These are phyloP conservation scores for Sphagnurus paluster DNA, from an alignment of 1,284 basidiomycete species.

Conservation along the genomic window DNA sequence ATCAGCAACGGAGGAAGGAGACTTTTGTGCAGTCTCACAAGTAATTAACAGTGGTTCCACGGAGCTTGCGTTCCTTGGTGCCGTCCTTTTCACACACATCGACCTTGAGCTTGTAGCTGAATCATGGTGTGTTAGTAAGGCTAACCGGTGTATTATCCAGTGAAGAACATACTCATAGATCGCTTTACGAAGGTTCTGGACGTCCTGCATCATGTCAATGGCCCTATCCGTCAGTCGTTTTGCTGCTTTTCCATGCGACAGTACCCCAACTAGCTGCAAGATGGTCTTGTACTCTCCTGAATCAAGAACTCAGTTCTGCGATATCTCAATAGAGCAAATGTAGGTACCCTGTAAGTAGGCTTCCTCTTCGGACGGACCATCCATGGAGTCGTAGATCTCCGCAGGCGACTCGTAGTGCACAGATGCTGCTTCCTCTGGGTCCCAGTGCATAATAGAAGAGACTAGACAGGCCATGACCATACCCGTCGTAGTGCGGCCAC, in stretches of 20 bases:
- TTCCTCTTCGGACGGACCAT: slow-evolving; percentile 81
- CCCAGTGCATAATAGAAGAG: slow-evolving; percentile 72
- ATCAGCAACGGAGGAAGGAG: slow-evolving; percentile 7
- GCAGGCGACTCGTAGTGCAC: slow-evolving; percentile 35
- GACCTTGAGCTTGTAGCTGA: slow-evolving; percentile 87
- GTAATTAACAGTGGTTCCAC: slow-evolving; percentile 82
- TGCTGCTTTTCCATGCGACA: slow-evolving; percentile 89
- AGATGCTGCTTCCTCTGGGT: slow-evolving; percentile 39
- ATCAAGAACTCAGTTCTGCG: slow-evolving; percentile 2
- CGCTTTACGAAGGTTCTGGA: slow-evolving; percentile 91
- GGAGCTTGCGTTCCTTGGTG: slow-evolving; percentile 72
- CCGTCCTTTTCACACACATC: slow-evolving; percentile 82
- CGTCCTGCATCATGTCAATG: slow-evolving; percentile 90
- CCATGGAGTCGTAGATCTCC: slow-evolving; percentile 63
- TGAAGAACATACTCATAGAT: slow-evolving; percentile 78
- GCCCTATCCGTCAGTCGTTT: slow-evolving; percentile 90
- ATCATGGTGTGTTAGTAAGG: background rate
- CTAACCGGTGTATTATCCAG: slow-evolving; percentile 5
- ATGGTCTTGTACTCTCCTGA: slow-evolving; percentile 97
- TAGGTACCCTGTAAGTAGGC: slow-evolving; percentile 83
- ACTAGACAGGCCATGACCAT: slow-evolving; percentile 92
- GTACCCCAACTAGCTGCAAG: slow-evolving; percentile 88
- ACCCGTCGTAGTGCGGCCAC: slow-evolving; percentile 86
- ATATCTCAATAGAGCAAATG: slow-evolving; percentile 1
- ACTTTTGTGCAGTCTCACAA: slow-evolving; percentile 50